Base-by-base conservation (phyloP, 768 basidiomycete species). In the Lactarius quietus region DNA sequence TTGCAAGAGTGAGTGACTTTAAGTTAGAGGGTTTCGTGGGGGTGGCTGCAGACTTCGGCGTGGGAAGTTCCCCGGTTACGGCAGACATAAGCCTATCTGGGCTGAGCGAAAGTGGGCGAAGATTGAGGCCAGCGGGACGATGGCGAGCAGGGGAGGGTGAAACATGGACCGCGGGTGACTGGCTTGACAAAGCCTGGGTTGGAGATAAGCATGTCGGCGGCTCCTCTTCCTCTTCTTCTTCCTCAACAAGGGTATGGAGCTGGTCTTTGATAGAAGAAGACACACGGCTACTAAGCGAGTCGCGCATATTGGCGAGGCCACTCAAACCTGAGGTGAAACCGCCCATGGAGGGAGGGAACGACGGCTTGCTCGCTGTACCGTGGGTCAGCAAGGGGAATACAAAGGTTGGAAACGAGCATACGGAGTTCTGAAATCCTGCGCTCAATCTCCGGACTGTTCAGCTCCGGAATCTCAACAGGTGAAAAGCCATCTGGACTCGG, bases 221-320 rank as follows among this genome's bases (percentile, higher is more conserved):
- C 3, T 89, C 89, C 29, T 93, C 92, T 48, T 93, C 93, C 57
- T 95, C 92, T 59, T 93, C 92, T 62, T 94, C 90, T 72, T 92
- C 93, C 71, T 93, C 92, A 36, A 94, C 78, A 33, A 93, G 80
- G 20, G 92, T 93, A 65, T 85, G 83, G 14, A 93, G 81, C 70
- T 88, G 84, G 73, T 93, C 92, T 73, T 91, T 92, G 59, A 86
- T 81, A 14, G 84, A 83, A 1, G 84, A 83, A 2, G 87, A 81
- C 67, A 88, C 80, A 69, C 87, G 82, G 75, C 89, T 92, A 57
- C 82, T 80, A 74, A 92, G 89, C 0, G 92, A 93, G 73, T 94
- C 92, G 15, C 92, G 86, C 76, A 92, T 93, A 70, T 75, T 81
- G 26, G 77, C 78, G 72, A 85, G 74, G 59, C 74, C 72, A 67